phyloP scores from a whole-genome alignment of 176 grass and related monocot species.

The Olyra latifolia region DNA sequence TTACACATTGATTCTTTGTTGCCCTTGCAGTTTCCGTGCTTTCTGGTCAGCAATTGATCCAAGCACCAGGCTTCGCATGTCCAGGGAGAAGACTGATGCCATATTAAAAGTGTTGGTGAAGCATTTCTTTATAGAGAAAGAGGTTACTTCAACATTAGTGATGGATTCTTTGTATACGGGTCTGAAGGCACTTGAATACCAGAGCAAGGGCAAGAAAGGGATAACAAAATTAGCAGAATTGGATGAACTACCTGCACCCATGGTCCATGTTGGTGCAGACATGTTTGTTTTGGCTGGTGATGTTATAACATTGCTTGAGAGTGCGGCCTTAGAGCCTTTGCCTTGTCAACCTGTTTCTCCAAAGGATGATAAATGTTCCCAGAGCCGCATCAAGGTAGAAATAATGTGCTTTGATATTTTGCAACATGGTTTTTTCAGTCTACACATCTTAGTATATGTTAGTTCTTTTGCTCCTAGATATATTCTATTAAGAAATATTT shows the following conservation, averaged over 20 bases:
- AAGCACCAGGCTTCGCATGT: constrained; percentile 57
- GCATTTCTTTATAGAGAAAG: constrained; percentile 93
- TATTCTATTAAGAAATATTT: constrained; percentile 34
- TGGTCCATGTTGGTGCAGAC: constrained; percentile 69
- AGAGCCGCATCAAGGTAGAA: constrained; percentile 63
- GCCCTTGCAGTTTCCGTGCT: constrained; percentile 68
- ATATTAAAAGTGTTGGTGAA: constrained; percentile 83
- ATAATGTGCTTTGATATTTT: constrained; percentile 21
- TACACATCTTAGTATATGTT: constrained; percentile 32
- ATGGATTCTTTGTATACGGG: constrained; percentile 88
- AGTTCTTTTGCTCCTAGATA: constrained; percentile 39
- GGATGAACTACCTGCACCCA: constrained; percentile 62
- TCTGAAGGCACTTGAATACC: constrained; percentile 66
- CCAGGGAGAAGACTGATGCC: constrained; percentile 68
- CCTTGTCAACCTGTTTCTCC: constrained; percentile 60
- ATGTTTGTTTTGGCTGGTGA: constrained; percentile 92
- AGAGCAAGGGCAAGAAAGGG: constrained; percentile 68
- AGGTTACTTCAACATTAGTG: constrained; percentile 89
- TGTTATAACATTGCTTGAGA: constrained; percentile 75
- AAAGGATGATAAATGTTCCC: constrained; percentile 75
- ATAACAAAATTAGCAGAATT: constrained; percentile 57
- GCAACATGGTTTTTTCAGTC: constrained; percentile 40
- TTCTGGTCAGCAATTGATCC: constrained; percentile 80
- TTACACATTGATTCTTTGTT: constrained; percentile 19
- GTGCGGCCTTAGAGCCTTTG: constrained; percentile 62